Base-by-base conservation (phyloP, 164 flowering plant genomes). In the Kalanchoe fedtschenkoi region DNA sequence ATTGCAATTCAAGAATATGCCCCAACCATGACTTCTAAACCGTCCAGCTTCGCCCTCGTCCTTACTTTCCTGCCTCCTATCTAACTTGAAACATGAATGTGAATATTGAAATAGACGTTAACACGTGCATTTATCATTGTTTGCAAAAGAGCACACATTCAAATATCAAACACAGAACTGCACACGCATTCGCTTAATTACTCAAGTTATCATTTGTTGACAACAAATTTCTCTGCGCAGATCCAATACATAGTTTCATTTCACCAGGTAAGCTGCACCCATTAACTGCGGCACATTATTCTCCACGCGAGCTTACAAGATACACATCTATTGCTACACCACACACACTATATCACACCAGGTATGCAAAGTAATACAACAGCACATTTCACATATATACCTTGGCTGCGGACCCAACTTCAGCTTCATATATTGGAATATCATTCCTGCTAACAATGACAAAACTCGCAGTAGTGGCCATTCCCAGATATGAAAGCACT, bases 401-500 rank as follows among this genome's bases (percentile, higher is more conserved):
- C 72, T 86, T 88, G 26, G 73, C 70, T 2, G 85, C 83, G 61
- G 91, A 74, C 61, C 97, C 96, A 51, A 91, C 84, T 82, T 91
- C 93, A 63, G 96, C 96, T 79, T 91, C 97, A 65, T 91, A 88
- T 62, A 91, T 83, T 19, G 97, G 97, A 63, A 91, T 85, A 65
- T 91, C 93, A 66, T 83, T 85, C 68, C 85, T 76, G 78, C 96
- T 85, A 33, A 91, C 96, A 63, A 91, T 91, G 62, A 91, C 78
- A 69, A 91, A 91, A 65, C 93, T 86, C 2, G 96, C 91, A 0
- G 95, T 91, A 30, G 74, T 81, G 30, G 91, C 87, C 96, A 89
- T 89, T 55, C 28, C 24, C 24, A 6, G 0, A n/a, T n/a, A n/a
- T n/a, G n/a, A n/a, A n/a, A n/a, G 6, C 22, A 4, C 10, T 9